Conservation (phyloP, 2,329 filamentous ascomycete genomes). For the Fusarium sterilihyphosum region DNA sequence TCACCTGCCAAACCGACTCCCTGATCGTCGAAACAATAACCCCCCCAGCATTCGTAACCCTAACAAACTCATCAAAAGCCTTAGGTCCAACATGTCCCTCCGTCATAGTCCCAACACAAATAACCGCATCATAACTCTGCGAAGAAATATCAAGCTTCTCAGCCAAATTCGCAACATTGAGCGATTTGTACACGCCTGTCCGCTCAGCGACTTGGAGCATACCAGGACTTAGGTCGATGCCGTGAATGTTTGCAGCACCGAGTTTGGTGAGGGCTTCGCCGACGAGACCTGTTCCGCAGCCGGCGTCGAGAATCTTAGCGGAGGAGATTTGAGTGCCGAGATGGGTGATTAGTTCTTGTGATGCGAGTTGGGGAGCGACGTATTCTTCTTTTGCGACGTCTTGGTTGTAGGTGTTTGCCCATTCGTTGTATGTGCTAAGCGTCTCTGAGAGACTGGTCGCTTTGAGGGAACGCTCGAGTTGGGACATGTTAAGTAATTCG, state of each 20-base stretch:
- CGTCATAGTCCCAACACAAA: conserved; percentile 63
- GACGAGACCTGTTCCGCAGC: conserved; percentile 62
- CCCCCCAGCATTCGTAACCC: conserved; percentile 55
- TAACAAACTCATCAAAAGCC: conserved; percentile 57
- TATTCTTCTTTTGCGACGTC: conserved; percentile 48
- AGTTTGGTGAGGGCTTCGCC: conserved; percentile 53
- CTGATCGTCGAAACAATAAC: conserved; percentile 59
- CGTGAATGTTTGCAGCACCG: conserved; percentile 55
- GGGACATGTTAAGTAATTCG: neutral
- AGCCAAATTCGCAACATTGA: conserved; percentile 56
- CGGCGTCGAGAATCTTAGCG: conserved; percentile 56
- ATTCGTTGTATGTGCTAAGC: conserved; percentile 36
- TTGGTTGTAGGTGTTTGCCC: conserved; percentile 43
- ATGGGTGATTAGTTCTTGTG: conserved; percentile 43
- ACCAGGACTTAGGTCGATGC: conserved; percentile 58
- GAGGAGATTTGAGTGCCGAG: conserved; percentile 10
- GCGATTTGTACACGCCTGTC: conserved; percentile 54
- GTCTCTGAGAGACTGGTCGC: conserved; percentile 15
- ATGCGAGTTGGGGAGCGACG: conserved; percentile 51
- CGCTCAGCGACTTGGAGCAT: conserved; percentile 59
- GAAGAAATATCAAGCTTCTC: conserved; percentile 49
- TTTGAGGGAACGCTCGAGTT: conserved; percentile 12
- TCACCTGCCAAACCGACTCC: conserved; percentile 56
- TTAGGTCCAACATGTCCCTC: conserved; percentile 60
- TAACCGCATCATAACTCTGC: conserved; percentile 56